These are phyloP conservation scores for Clathrospora elynae DNA, from an alignment of 2,329 filamentous ascomycete species.

Conservation along the genomic window DNA sequence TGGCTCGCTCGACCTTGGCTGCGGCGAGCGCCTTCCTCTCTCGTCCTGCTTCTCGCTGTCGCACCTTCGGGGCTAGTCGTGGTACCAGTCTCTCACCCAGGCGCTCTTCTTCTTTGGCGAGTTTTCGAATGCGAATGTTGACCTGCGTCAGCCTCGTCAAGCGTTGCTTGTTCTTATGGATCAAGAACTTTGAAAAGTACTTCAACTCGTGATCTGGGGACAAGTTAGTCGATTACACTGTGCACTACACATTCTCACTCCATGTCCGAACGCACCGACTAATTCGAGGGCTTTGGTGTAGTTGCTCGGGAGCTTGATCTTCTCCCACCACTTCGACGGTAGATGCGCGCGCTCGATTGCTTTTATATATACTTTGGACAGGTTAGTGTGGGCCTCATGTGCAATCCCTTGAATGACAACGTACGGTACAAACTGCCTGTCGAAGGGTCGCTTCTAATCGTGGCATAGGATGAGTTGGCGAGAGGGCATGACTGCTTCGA, in stretches of 20 bases:
- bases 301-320: constrained; percentile 86
- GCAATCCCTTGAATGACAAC: no score
- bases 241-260: no score
- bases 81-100: constrained; percentile 87
- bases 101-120: constrained; percentile 87
- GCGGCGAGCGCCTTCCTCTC: constrained; percentile 58
- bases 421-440: constrained; percentile 85
- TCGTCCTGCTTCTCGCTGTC: constrained; percentile 54
- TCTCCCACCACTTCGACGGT: constrained; percentile 92
- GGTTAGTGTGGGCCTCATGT: no score
- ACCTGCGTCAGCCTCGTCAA: constrained; percentile 92
- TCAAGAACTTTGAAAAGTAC: constrained; percentile 92
- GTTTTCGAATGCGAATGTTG: constrained; percentile 72
- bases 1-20: constrained; percentile 92
- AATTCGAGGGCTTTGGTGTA: constrained; percentile 88
- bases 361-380: constrained; percentile 99
- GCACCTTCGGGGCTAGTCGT: constrained; percentile 88
- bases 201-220: constrained; percentile 57
- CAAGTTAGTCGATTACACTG: no score
- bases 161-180: constrained; percentile 96
- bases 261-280: no score
- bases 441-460: constrained; percentile 79
- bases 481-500: constrained; percentile 75
- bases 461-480: constrained; percentile 91
- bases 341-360: constrained; percentile 71